Conservation (phyloP, 768 basidiomycete genomes). For the Pleurotus cornucopiae region DNA sequence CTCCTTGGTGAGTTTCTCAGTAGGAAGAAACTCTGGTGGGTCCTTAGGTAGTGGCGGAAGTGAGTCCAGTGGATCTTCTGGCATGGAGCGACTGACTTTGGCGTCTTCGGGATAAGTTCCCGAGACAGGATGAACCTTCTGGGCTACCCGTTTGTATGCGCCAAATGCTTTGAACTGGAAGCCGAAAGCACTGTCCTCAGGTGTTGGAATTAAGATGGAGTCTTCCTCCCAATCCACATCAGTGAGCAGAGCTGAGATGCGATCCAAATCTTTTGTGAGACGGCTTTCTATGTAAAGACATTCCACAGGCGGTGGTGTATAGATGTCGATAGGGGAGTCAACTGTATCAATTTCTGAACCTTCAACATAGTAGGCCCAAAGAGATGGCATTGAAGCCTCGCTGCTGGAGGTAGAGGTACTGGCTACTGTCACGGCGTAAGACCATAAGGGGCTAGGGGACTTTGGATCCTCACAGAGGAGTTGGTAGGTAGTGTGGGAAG, state of each 20-base stretch:
- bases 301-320: background rate
- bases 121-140: conserved; percentile 27
- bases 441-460: too few relatives aligned
- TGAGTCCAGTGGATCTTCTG: conserved; percentile 26
- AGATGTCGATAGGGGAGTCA: background rate
- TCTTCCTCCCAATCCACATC: conserved; percentile 4
- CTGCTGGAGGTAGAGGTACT: background rate
- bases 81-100: conserved; percentile 22
- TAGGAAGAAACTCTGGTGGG: conserved; percentile 29
- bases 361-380: background rate
- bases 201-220: background rate
- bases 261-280: background rate
- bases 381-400: background rate
- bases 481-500: too few relatives aligned
- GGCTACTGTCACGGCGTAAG: too few relatives aligned
- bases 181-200: background rate
- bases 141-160: conserved; percentile 29
- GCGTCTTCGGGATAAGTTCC: conserved; percentile 28
- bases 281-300: background rate
- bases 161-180: conserved; percentile 6
- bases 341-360: background rate
- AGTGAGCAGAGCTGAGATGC: background rate
- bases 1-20: conserved; percentile 19
- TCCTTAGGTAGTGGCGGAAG: conserved; percentile 21
- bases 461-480: too few relatives aligned